phyloP scores from a whole-genome alignment of 371 early-diverging fungal species.

The Mortierella sp. region DNA sequence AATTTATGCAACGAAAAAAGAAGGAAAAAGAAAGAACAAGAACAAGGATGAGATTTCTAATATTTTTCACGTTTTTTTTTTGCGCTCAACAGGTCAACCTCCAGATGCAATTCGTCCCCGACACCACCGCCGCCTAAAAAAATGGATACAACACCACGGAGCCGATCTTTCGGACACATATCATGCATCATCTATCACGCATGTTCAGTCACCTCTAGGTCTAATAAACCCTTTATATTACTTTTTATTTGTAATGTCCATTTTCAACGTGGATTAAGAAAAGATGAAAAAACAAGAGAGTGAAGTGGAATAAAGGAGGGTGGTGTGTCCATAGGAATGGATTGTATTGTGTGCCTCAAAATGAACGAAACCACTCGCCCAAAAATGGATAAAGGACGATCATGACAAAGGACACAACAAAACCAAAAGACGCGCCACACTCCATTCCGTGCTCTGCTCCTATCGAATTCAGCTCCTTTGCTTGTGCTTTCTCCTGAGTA shows the following conservation, averaged over 20 bases:
- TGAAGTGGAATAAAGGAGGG: background rate
- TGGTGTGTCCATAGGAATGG: background rate
- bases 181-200: background rate
- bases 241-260: background rate
- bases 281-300: background rate
- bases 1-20: background rate
- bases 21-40: background rate
- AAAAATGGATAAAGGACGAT: background rate
- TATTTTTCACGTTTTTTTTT: background rate
- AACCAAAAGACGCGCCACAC: background rate
- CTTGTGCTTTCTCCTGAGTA: background rate
- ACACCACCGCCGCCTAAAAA: background rate
- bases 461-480: background rate
- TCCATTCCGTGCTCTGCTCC: background rate
- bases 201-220: background rate
- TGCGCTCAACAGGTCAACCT: conserved; percentile 5
- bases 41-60: background rate
- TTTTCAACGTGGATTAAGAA: no score
- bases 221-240: background rate
- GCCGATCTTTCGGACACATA: background rate
- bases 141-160: background rate
- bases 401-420: background rate
- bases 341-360: background rate
- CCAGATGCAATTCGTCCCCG: conserved; percentile 21
- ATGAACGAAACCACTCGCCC: background rate